Conservation (phyloP, 202 grass and related monocot genomes). For the Setaria viridis region DNA sequence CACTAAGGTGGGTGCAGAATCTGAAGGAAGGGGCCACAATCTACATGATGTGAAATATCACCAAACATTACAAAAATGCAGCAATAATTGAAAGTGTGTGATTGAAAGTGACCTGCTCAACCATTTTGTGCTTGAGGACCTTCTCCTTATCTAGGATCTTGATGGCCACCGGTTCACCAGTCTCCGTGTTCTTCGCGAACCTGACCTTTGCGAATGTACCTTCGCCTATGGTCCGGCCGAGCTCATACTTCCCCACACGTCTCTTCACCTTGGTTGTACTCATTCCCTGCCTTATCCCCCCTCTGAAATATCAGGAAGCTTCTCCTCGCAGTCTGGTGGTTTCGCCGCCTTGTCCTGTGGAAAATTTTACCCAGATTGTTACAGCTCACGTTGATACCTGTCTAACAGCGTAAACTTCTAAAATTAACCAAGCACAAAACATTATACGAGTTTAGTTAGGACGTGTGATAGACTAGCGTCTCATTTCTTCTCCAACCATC, state of each 20-base stretch:
- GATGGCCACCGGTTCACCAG: conserved; percentile 69
- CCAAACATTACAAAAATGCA: conserved; percentile 33
- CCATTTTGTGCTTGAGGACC: conserved; percentile 83
- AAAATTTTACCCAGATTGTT: background rate
- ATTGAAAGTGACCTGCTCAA: conserved; percentile 63
- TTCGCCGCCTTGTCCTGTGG: conserved; percentile 31
- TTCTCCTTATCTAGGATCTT: conserved; percentile 86
- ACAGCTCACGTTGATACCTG: background rate
- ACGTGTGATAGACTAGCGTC: background rate
- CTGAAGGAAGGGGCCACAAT: conserved; percentile 13
- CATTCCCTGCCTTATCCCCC: conserved; percentile 42
- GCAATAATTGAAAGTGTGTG: conserved; percentile 15
- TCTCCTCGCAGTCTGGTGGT: background rate
- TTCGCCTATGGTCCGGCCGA: conserved; percentile 76
- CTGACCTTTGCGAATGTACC: conserved; percentile 86
- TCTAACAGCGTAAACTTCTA: background rate
- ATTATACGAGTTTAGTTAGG: background rate
- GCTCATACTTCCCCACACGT: conserved; percentile 80
- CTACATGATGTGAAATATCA: conserved; percentile 40
- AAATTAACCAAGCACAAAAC: background rate
- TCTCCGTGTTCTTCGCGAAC: conserved; percentile 64
- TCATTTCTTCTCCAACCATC: conserved; percentile 9
- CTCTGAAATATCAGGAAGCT: conserved; percentile 11
- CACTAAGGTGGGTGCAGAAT: background rate
- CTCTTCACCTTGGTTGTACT: conserved; percentile 74